Evolutionary conservation across 768 basidiomycete species (phyloP).

Genomic region (Kwoniella sp.): DNA sequence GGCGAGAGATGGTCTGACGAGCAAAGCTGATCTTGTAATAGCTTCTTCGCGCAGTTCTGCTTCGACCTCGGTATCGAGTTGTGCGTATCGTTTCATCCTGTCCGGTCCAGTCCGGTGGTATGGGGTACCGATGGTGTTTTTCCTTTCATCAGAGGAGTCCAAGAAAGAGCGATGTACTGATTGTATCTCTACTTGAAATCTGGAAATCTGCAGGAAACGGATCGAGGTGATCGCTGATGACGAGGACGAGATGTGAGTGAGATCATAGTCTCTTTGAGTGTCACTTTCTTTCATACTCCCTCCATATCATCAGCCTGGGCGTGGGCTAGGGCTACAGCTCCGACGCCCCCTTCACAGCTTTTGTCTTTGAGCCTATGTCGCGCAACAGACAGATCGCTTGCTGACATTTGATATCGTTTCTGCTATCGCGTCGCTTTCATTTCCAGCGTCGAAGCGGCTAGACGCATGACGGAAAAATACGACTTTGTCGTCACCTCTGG

Average conservation of each 20-base stretch:
- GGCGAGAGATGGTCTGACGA: background rate
- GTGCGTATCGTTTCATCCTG: slow-evolving; percentile 30
- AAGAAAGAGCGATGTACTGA: no score
- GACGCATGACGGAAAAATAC: slow-evolving; percentile 75
- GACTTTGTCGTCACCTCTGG: slow-evolving; percentile 90
- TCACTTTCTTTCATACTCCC: no score
- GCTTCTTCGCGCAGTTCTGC: slow-evolving; percentile 83
- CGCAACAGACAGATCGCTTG: background rate
- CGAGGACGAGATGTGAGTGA: slow-evolving; percentile 78
- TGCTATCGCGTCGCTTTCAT: background rate
- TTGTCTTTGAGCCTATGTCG: background rate
- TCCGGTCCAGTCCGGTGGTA: no score
- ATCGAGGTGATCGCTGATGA: slow-evolving; percentile 91
- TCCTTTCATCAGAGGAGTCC: no score
- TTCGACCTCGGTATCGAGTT: slow-evolving; percentile 71
- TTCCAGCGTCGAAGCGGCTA: slow-evolving; percentile 76
- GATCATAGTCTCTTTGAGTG: no score
- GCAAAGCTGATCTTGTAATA: slow-evolving; percentile 31
- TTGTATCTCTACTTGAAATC: background rate
- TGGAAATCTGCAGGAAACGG: slow-evolving; percentile 64
- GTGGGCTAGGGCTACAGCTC: no score
- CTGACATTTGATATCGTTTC: background rate
- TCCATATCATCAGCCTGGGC: no score
- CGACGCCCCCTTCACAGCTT: background rate
- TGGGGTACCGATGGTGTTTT: no score